Percentiles rank a stretch among this genome's conserved stretches.
These are phyloP conservation scores for Seminavis robusta DNA, from an alignment of 108 stramenopile species.

Conservation along the genomic window DNA sequence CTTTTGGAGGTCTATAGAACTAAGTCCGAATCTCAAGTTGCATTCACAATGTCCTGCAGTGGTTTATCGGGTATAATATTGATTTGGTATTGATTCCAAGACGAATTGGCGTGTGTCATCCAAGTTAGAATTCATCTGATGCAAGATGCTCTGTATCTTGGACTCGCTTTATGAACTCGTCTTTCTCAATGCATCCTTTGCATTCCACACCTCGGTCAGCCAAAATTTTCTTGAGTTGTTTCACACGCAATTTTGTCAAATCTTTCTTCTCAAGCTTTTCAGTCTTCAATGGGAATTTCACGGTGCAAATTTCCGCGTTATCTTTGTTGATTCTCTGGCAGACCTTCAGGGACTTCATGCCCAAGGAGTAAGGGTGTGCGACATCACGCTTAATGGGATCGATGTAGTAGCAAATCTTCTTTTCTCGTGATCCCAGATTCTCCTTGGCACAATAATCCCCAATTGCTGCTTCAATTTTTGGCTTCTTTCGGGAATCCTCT, in stretches of 20 bases:
- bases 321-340: constrained; percentile 83
- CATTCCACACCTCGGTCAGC: constrained; percentile 96
- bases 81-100: too few relatives aligned
- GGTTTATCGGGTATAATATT: too few relatives aligned
- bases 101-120: too few relatives aligned
- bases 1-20: too few relatives aligned
- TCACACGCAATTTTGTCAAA: constrained; percentile 93
- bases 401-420: constrained; percentile 98
- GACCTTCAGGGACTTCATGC: constrained; percentile 90
- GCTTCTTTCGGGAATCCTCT: constrained; percentile 61
- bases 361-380: constrained; percentile 90
- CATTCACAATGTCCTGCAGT: too few relatives aligned
- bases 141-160: constrained; percentile 90
- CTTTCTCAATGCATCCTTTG: constrained; percentile 97
- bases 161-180: constrained; percentile 96
- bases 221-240: constrained; percentile 95
- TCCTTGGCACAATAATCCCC: constrained; percentile 67
- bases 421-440: constrained; percentile 61
- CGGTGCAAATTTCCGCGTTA: constrained; percentile 88
- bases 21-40: too few relatives aligned
- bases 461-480: constrained; percentile 73
- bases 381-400: constrained; percentile 96
- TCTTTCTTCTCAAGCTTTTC: constrained; percentile 92
- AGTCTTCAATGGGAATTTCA: constrained; percentile 95
- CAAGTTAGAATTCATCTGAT: constrained; percentile 50